Percentiles rank a stretch among this genome's conserved stretches.
phyloP scores from a whole-genome alignment of 208 protist genomes.

The Trypanosoma theileri region DNA sequence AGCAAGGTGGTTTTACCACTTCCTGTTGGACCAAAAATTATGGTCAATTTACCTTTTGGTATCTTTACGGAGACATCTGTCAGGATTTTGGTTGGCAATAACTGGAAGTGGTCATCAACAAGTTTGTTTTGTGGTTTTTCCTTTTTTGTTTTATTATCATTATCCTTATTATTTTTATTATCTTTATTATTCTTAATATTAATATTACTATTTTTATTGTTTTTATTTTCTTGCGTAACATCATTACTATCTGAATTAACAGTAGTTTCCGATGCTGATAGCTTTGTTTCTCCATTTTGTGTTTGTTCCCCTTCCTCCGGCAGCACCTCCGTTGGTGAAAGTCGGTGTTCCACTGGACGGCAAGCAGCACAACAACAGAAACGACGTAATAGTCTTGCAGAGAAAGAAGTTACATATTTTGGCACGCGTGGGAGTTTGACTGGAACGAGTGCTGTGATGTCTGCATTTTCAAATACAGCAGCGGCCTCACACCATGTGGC shows the following conservation, averaged over 20 bases:
- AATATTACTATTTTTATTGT: not conserved
- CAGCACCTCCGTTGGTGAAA: conserved; percentile 11
- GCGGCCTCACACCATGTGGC: conserved; percentile 31
- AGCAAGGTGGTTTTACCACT: conserved; percentile 75
- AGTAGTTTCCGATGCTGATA: too few species aligned
- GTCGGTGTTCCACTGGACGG: conserved; percentile 8
- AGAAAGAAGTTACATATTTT: conserved; percentile 11
- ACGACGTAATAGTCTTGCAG: conserved; percentile 4
- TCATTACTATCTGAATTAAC: too few species aligned
- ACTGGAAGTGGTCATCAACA: conserved; percentile 24
- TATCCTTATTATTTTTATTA: conserved; percentile 7
- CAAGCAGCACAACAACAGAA: conserved; percentile 37
- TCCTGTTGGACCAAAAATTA: conserved; percentile 70
- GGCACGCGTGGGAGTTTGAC: conserved; percentile 50
- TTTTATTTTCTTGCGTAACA: too few species aligned
- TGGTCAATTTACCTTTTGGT: conserved; percentile 53
- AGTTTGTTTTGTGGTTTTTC: not conserved
- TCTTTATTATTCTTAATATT: not conserved
- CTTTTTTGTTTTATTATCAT: not conserved
- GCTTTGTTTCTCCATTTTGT: not conserved
- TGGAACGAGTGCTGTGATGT: conserved; percentile 56
- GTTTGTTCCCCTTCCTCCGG: conserved; percentile 5
- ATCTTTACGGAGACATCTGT: conserved; percentile 37
- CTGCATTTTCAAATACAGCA: conserved; percentile 41
- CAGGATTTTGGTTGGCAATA: conserved; percentile 41